These are phyloP conservation scores for Geopyxis carbonaria DNA, from an alignment of 495 filamentous ascomycete genomes.

Conservation along the genomic window DNA sequence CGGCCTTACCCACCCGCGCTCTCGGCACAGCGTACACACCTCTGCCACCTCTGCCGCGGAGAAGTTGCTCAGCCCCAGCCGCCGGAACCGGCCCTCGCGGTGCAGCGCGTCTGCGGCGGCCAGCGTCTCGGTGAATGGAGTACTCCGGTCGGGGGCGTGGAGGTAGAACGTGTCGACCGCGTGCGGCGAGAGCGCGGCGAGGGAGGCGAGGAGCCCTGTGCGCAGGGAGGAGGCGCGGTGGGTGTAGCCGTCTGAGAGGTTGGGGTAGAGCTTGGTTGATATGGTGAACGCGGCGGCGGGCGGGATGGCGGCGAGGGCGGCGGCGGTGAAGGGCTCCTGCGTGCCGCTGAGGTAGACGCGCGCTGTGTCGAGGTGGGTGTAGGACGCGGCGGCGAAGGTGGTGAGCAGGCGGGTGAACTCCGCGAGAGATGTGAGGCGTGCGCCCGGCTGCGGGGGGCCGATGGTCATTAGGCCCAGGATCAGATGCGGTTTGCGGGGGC, in stretches of 20 bases:
- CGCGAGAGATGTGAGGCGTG: constrained; percentile 49
- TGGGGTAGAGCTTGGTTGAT: constrained; percentile 71
- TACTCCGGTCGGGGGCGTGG: constrained; percentile 64
- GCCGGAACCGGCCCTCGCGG: constrained; percentile 73
- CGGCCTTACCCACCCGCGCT: constrained; percentile 56
- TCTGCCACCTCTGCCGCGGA: constrained; percentile 86
- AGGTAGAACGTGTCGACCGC: constrained; percentile 78
- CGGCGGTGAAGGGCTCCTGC: constrained; percentile 67
- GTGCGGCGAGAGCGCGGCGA: constrained; percentile 58
- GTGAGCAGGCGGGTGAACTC: constrained; percentile 42
- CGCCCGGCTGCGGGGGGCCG: constrained; percentile 33
- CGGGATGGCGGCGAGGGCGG: constrained; percentile 65
- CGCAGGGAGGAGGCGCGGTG: constrained; percentile 41
- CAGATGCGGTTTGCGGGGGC: constrained; percentile 9
- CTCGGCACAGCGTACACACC: constrained; percentile 63
- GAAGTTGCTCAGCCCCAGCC: constrained; percentile 67
- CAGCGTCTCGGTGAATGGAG: constrained; percentile 66
- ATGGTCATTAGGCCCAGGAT: constrained; percentile 18
- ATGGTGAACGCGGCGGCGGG: constrained; percentile 64
- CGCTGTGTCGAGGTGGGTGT: constrained; percentile 68
- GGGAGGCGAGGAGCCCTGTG: constrained; percentile 42
- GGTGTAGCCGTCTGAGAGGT: constrained; percentile 37
- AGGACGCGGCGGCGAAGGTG: constrained; percentile 52
- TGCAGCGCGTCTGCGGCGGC: constrained; percentile 62
- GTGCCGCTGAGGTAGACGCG: constrained; percentile 50